A percentile compares a stretch with the other conserved stretches of the same genome.
These are phyloP conservation scores for Calonectria naviculata DNA, from an alignment of 2,329 filamentous ascomycete genomes.

Conservation along the genomic window DNA sequence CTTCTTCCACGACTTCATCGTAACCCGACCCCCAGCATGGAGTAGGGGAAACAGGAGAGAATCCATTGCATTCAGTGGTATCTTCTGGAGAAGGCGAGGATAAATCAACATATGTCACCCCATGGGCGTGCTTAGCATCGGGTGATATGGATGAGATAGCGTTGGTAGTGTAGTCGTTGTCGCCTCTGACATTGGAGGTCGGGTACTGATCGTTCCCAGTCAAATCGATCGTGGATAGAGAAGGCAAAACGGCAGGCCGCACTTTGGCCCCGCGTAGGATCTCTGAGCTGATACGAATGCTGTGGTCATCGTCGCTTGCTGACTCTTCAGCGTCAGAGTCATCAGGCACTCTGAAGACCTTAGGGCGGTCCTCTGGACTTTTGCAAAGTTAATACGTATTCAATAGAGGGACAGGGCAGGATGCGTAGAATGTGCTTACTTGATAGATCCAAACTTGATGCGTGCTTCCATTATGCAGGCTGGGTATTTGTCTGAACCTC, in stretches of 20 bases:
- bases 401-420: neutral
- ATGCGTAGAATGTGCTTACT: constrained; percentile 28
- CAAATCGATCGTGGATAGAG: constrained; percentile 34
- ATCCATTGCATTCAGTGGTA: constrained; percentile 1
- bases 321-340: constrained; percentile 49
- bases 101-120: constrained; percentile 11
- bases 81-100: constrained; percentile 16
- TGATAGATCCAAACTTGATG: constrained; percentile 40
- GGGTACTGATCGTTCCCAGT: constrained; percentile 33
- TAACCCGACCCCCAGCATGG: constrained; percentile 15
- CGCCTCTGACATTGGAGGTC: constrained; percentile 24
- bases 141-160: neutral
- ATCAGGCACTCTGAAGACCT: constrained; percentile 56
- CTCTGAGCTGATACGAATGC: constrained; percentile 38
- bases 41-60: constrained; percentile 6
- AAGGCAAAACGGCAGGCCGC: constrained; percentile 29
- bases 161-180: constrained; percentile 9
- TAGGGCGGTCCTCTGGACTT: constrained; percentile 42
- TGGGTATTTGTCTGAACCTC: constrained; percentile 47
- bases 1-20: constrained; percentile 17
- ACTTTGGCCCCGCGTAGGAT: constrained; percentile 44
- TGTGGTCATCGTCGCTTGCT: constrained; percentile 40
- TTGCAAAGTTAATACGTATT: constrained; percentile 25
- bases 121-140: neutral
- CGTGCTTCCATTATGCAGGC: constrained; percentile 51